phyloP scores from a whole-genome alignment of 441 rosid species.

The Populus hybrid region DNA sequence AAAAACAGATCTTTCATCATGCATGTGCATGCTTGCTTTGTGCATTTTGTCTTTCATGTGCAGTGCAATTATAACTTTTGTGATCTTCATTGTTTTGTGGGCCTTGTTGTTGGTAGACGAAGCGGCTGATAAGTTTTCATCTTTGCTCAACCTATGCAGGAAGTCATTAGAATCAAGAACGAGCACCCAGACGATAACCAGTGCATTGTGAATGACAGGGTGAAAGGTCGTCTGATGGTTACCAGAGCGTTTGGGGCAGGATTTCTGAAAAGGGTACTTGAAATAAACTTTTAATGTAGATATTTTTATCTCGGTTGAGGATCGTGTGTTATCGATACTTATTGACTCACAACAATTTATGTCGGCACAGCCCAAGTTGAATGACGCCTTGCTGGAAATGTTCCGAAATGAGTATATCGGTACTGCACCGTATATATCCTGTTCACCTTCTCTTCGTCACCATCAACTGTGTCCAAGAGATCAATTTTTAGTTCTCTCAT shows the following conservation, averaged over 20 bases:
- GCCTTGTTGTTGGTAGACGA: not conserved
- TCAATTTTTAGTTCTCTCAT: slow-evolving; percentile 85
- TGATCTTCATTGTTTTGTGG: not conserved
- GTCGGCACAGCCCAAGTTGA: slow-evolving; percentile 76
- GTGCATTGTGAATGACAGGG: slow-evolving; percentile 94
- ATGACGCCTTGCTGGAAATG: slow-evolving; percentile 79
- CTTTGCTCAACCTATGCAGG: slow-evolving; percentile 46
- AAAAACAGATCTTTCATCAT: not conserved
- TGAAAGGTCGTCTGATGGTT: slow-evolving; percentile 95
- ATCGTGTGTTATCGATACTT: not conserved
- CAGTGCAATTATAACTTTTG: not conserved
- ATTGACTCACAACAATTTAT: not conserved
- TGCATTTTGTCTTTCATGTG: too few relatives aligned
- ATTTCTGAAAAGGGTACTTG: slow-evolving; percentile 78
- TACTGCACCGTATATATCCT: slow-evolving; percentile 80
- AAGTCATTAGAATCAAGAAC: slow-evolving; percentile 82
- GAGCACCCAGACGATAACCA: slow-evolving; percentile 93
- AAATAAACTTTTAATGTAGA: slow-evolving; percentile 2
- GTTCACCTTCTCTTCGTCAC: slow-evolving; percentile 82
- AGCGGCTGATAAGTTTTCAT: slow-evolving; percentile 5
- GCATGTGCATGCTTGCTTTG: not conserved
- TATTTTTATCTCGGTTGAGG: slow-evolving; percentile 1
- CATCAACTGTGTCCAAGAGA: slow-evolving; percentile 75
- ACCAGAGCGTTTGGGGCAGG: slow-evolving; percentile 99
- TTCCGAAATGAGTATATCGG: slow-evolving; percentile 90